These are phyloP conservation scores for Eustoma russellianum DNA, from an alignment of 257 asterid genomes.

Conservation along the genomic window DNA sequence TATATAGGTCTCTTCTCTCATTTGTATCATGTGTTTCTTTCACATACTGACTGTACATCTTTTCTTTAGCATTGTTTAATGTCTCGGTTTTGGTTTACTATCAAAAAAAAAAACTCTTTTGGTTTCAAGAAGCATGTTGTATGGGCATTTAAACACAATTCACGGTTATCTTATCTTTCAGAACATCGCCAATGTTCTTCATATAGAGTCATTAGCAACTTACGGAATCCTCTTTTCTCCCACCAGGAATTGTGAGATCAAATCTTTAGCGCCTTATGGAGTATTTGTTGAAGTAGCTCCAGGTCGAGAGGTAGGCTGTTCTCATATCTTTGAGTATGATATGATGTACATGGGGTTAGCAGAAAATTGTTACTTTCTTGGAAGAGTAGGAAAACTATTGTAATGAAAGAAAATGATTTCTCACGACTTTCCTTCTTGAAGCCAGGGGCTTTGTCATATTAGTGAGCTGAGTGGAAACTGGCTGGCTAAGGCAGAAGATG, in stretches of 20 bases:
- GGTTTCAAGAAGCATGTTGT: too few relatives aligned
- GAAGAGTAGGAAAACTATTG: too few relatives aligned
- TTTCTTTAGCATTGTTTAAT: too few relatives aligned
- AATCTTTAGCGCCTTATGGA: slow-evolving; percentile 84
- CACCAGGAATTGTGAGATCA: slow-evolving; percentile 89
- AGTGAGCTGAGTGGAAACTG: slow-evolving; percentile 87
- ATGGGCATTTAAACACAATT: too few relatives aligned
- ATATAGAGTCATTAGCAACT: not conserved
- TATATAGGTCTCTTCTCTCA: slow-evolving; percentile 52
- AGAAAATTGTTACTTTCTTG: too few relatives aligned
- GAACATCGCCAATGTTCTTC: not conserved
- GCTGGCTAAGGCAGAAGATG: slow-evolving; percentile 95
- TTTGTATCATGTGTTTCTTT: not conserved
- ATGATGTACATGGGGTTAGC: too few relatives aligned
- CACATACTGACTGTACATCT: too few relatives aligned
- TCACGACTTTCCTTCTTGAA: slow-evolving; percentile 3
- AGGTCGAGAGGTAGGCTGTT: slow-evolving; percentile 74
- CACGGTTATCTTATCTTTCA: not conserved
- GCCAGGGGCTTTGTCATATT: slow-evolving; percentile 90
- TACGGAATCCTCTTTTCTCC: not conserved
- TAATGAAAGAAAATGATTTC: too few relatives aligned
- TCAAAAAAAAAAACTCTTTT: too few relatives aligned
- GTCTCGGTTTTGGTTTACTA: too few relatives aligned
- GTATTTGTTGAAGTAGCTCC: slow-evolving; percentile 89
- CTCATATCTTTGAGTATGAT: not conserved